Conservation (phyloP, 805 yeast species). For the Saccharomycopsis babjevae region DNA sequence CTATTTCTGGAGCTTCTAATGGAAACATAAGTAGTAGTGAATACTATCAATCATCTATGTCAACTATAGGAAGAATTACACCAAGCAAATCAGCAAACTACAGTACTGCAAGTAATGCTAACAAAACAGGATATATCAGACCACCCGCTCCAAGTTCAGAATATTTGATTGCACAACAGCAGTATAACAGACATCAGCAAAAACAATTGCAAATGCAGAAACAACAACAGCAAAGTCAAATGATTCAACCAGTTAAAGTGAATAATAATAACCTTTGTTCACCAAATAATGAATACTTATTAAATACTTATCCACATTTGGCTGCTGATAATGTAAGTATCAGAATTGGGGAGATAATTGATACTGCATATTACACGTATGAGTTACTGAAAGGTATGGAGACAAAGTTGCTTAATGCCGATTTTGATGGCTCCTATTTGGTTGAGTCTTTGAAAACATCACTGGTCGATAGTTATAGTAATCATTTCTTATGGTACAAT, state of each 20-base stretch:
- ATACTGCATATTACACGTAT: not conserved
- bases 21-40: not conserved
- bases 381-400: not conserved
- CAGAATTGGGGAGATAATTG: not conserved
- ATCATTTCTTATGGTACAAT: constrained; percentile 4
- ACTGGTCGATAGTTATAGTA: not conserved
- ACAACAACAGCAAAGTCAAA: not conserved
- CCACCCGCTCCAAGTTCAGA: not conserved
- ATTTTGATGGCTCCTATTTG: not conserved
- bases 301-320: not conserved
- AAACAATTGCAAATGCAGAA: not conserved
- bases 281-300: not conserved
- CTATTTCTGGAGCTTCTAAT: not conserved
- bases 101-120: not conserved
- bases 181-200: not conserved
- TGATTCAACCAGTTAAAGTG: not conserved
- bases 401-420: not conserved
- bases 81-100: not conserved
- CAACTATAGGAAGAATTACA: not conserved
- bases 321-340: not conserved
- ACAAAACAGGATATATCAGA: not conserved
- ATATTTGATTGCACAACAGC: not conserved
- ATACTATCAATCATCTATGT: not conserved
- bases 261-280: not conserved
- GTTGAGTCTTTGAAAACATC: not conserved